These are phyloP conservation scores for Eutrema heterophyllum DNA, from an alignment of 345 rosid species.

Conservation along the genomic window DNA sequence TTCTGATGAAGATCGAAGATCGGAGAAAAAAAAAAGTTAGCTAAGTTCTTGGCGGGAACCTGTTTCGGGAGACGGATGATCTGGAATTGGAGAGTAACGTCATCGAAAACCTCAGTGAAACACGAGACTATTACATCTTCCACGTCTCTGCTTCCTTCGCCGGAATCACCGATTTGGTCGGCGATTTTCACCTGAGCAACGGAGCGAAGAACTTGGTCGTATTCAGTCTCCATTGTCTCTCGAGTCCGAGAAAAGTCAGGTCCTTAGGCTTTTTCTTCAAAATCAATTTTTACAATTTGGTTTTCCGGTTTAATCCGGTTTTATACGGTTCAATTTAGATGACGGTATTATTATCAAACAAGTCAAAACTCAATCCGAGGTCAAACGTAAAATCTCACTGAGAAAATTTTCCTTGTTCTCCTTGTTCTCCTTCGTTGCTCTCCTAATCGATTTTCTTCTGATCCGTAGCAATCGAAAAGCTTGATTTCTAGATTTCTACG, in stretches of 20 bases:
- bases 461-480: conserved; percentile 11
- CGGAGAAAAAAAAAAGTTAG: neutral
- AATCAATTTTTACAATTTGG: neutral
- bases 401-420: neutral
- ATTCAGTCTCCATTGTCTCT: conserved; percentile 17
- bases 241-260: neutral
- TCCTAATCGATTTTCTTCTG: neutral
- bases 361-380: neutral
- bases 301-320: conserved; percentile 3
- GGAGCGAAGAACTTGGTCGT: conserved; percentile 27
- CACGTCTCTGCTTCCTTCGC: neutral
- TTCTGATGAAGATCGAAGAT: conserved; percentile 5
- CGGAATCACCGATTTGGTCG: neutral
- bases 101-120: conserved; percentile 64
- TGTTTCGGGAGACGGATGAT: conserved; percentile 65
- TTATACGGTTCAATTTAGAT: neutral
- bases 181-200: conserved; percentile 20
- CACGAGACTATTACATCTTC: conserved; percentile 44
- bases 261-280: neutral
- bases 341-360: neutral
- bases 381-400: conserved; percentile 34
- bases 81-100: conserved; percentile 67
- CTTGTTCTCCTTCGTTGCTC: neutral
- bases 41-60: conserved; percentile 30
- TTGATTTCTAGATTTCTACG: neutral